Percentiles rank a stretch among this genome's conserved stretches.
Conservation (phyloP, 2,329 filamentous ascomycete species). For the Didymella segeticola region DNA sequence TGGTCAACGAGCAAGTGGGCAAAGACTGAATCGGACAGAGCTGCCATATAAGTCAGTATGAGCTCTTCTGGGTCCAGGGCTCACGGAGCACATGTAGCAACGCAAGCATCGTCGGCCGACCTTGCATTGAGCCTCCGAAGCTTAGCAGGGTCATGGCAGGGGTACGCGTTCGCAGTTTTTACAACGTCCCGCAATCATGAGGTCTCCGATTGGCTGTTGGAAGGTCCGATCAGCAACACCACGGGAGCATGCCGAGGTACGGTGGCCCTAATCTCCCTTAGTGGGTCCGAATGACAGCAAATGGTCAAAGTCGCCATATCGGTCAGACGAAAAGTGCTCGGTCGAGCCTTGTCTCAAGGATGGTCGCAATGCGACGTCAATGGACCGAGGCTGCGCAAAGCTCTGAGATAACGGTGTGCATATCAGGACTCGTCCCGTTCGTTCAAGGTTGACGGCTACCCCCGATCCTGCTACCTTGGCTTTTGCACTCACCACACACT, state of each 20-base stretch:
- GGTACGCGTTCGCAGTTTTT: conserved; percentile 4
- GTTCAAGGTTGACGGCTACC: conserved; percentile 9
- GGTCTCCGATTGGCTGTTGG: conserved; percentile 9
- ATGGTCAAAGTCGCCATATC: conserved; percentile 12
- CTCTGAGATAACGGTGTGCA: conserved; percentile 12
- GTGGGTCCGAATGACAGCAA: conserved; percentile 14
- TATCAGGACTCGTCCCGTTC: conserved; percentile 17
- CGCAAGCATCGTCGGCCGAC: conserved; percentile 11
- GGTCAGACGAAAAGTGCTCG: conserved; percentile 14
- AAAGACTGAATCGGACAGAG: conserved; percentile 4
- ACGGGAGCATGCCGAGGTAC: conserved; percentile 18
- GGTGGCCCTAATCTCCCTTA: conserved; percentile 7
- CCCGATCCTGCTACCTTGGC: background rate
- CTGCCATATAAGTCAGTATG: conserved; percentile 15
- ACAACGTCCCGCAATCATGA: conserved; percentile 4
- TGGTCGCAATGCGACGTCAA: conserved; percentile 9
- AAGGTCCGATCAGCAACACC: conserved; percentile 1
- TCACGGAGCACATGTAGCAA: conserved; percentile 9
- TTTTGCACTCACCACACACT: background rate
- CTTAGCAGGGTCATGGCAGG: conserved; percentile 15
- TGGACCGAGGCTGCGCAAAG: conserved; percentile 19
- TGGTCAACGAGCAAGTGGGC: conserved; percentile 6
- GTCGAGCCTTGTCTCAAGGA: conserved; percentile 7
- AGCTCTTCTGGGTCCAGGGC: background rate
- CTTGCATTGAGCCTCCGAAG: conserved; percentile 9